phyloP scores from a whole-genome alignment of 805 yeast species.

The Zygotorulaspora chibaensis region DNA sequence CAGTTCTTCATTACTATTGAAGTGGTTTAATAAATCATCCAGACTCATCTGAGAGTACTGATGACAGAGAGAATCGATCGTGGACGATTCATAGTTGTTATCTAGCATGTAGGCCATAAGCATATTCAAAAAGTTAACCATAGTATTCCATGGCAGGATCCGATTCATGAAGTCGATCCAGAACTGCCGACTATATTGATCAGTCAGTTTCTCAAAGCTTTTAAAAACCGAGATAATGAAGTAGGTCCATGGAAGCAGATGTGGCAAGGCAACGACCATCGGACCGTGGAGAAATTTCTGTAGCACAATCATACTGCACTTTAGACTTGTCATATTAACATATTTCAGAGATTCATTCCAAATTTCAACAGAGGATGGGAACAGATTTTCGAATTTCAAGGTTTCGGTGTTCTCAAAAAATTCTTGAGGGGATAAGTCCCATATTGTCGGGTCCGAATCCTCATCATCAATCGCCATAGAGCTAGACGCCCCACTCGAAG shows the following conservation, averaged over 20 bases:
- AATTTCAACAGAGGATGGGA: constrained; percentile 24
- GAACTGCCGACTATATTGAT: constrained; percentile 20
- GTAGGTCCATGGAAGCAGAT: constrained; percentile 72
- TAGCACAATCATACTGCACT: constrained; percentile 64
- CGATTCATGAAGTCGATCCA: constrained; percentile 40
- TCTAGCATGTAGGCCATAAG: constrained; percentile 38
- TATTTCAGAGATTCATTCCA: constrained; percentile 58
- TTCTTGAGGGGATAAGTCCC: constrained; percentile 6
- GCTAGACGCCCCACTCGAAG: constrained; percentile 10
- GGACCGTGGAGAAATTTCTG: constrained; percentile 69
- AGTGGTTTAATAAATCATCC: constrained; percentile 44
- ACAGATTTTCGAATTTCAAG: constrained; percentile 20
- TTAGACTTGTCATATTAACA: constrained; percentile 60
- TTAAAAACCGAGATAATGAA: constrained; percentile 62
- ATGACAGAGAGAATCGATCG: constrained; percentile 24
- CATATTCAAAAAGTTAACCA: constrained; percentile 61
- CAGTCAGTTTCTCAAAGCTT: constrained; percentile 38
- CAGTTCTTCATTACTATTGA: constrained; percentile 55
- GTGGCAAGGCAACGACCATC: constrained; percentile 59
- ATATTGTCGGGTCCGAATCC: constrained; percentile 1
- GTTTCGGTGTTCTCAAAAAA: constrained; percentile 31
- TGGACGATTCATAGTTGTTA: constrained; percentile 19
- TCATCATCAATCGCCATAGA: constrained; percentile 13
- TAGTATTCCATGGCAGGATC: constrained; percentile 64
- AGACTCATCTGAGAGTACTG: constrained; percentile 26